Evolutionary conservation across 495 filamentous ascomycete genomes (phyloP), one percentile per base, ranked within the genome.

Genomic region (Letharia columbiana): DNA sequence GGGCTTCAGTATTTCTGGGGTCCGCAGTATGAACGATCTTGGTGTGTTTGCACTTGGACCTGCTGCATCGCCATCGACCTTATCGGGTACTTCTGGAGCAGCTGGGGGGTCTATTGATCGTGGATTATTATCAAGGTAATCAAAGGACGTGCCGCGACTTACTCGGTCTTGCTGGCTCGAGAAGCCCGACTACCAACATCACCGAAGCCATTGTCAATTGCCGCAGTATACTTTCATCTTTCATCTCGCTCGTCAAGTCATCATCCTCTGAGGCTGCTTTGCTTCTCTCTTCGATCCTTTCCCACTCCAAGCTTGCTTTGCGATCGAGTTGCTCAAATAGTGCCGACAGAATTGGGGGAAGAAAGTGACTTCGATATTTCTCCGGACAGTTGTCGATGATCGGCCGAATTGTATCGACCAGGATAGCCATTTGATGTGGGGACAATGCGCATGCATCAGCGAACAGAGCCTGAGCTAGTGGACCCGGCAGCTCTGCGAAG

Each of bases 221-320:
- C n/a, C 94, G 86, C 42, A 99, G 80, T 37, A 98, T 94, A 74
- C 93, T 97, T 73, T 99, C 94, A 28, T 90, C 87, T 76, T 96
- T 96, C 94, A 99, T 99, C 78, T 99, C 95, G 69, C 96, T 89
- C 2, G 89, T 88, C 45, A 99, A 79, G 70, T 88, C 82, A 58
- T 83, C 85, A 54, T 86, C 86, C 23, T 88, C 85, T 1, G 82
- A 82, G 13, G 84, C 85, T 40, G 85, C 79, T 66, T 83, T 83
- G 11, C 80, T 82, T 35, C 88, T 83, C 68, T 84, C 85, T 64
- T 88, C 84, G 61, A 87, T 81, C 11, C 76, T 71, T 49, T 83
- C 81, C 94, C 94, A 99, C 72, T 97, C 94, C 0, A 82, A 80
- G 57, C 82, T 91, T 66, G 96, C 88, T 74, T 97, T 96, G 17